Evolutionary conservation across 306 rosid species (phyloP).

Genomic region (Spatholobus suberectus): DNA sequence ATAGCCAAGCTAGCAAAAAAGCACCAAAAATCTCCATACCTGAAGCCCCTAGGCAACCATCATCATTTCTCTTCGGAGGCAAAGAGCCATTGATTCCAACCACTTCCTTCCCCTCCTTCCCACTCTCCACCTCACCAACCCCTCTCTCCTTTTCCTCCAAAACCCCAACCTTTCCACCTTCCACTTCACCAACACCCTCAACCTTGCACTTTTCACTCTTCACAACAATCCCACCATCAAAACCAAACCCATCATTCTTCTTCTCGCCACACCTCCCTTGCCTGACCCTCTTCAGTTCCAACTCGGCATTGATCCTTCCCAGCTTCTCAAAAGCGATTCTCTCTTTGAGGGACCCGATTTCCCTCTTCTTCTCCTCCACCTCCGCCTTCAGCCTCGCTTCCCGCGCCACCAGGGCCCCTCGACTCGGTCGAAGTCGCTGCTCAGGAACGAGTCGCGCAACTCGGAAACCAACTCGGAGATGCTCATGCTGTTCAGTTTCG

Average conservation of each 20-base stretch:
- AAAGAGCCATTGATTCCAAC: background rate
- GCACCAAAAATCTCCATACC: constrained; percentile 30
- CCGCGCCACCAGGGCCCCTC: constrained; percentile 30
- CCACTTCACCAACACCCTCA: background rate
- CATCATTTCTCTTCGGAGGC: background rate
- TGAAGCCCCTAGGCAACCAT: background rate
- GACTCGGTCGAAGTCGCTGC: constrained; percentile 27
- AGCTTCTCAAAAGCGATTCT: background rate
- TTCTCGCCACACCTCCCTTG: background rate
- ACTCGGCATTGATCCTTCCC: background rate
- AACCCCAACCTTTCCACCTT: background rate
- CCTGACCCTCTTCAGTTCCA: background rate
- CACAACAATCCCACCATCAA: background rate
- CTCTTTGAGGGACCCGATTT: background rate
- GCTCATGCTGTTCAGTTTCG: background rate
- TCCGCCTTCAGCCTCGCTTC: constrained; percentile 10
- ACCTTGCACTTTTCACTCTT: background rate
- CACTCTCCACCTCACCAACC: background rate
- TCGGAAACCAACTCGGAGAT: constrained; percentile 29
- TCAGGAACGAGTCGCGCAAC: constrained; percentile 31
- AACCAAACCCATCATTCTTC: background rate
- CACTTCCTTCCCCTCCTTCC: background rate
- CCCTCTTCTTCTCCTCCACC: constrained; percentile 16
- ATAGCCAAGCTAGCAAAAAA: background rate
- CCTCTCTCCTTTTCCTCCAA: background rate